Evolutionary conservation across 2,329 filamentous ascomycete genomes (phyloP).

Genomic region (Trichophyton mentagrophytes): DNA sequence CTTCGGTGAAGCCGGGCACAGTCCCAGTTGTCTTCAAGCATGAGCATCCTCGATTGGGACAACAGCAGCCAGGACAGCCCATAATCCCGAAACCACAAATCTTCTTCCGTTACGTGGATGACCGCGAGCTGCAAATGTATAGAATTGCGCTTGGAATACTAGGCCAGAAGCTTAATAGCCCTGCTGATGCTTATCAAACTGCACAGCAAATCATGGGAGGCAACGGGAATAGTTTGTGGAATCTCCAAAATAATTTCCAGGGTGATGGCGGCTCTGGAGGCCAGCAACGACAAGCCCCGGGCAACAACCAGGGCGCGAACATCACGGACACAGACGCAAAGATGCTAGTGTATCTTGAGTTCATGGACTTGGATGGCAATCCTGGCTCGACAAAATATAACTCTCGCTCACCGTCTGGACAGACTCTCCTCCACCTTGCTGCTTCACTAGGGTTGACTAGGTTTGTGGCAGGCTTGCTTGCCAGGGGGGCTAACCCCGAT

Average conservation of each 20-base stretch:
- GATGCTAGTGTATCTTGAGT: constrained; percentile 61
- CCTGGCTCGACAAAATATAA: constrained; percentile 56
- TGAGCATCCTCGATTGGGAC: constrained; percentile 37
- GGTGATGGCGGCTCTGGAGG: constrained; percentile 33
- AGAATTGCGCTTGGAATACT: constrained; percentile 33
- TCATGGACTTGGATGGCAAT: constrained; percentile 66
- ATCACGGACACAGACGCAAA: constrained; percentile 49
- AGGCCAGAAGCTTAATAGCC: constrained; percentile 35
- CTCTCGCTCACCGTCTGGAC: constrained; percentile 49
- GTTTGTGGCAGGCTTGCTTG: constrained; percentile 63
- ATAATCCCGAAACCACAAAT: constrained; percentile 38
- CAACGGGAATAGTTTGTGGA: constrained; percentile 37
- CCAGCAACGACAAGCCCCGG: constrained; percentile 33
- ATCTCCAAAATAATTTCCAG: constrained; percentile 31
- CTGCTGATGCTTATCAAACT: constrained; percentile 36
- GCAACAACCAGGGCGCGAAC: constrained; percentile 28
- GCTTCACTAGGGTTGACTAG: constrained; percentile 61
- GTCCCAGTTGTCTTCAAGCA: constrained; percentile 60
- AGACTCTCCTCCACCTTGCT: constrained; percentile 70
- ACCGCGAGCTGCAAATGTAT: constrained; percentile 37
- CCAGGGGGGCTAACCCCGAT: constrained; percentile 64
- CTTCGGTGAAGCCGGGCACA: constrained; percentile 51
- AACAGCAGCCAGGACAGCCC: constrained; percentile 32
- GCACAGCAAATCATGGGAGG: constrained; percentile 38
- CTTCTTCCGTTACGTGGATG: constrained; percentile 56